A percentile compares a stretch with the other conserved stretches of the same genome.
Conservation (phyloP, 2,329 filamentous ascomycete genomes). For the Aspergillus awamori region DNA sequence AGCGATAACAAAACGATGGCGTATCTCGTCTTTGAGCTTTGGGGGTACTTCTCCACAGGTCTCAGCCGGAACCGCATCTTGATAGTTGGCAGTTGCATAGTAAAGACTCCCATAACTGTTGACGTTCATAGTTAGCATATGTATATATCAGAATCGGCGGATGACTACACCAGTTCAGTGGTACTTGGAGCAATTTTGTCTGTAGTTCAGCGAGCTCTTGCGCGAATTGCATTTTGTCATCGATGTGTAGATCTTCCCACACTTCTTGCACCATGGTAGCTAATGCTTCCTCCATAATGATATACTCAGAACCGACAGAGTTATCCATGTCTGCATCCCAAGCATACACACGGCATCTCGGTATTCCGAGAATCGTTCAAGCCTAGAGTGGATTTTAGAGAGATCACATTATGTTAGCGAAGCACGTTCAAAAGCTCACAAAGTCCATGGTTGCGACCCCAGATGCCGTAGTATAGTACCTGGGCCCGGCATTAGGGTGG, state of each 20-base stretch:
- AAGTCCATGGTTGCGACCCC: constrained; percentile 34
- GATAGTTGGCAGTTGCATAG: constrained; percentile 35
- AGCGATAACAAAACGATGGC: constrained; percentile 37
- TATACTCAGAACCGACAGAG: constrained; percentile 31
- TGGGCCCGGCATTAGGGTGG: constrained; percentile 27
- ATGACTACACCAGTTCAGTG: constrained; percentile 36
- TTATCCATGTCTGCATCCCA: constrained; percentile 28
- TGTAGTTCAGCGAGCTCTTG: constrained; percentile 41
- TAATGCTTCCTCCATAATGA: constrained; percentile 35
- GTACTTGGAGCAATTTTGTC: constrained; percentile 40
- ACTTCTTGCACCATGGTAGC: constrained; percentile 30
- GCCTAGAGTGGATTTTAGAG: constrained; percentile 15
- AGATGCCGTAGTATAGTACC: constrained; percentile 26
- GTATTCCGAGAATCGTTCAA: constrained; percentile 20
- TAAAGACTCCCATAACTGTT: constrained; percentile 44
- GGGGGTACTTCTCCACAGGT: constrained; percentile 28
- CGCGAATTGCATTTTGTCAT: constrained; percentile 24
- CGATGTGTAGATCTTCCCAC: constrained; percentile 32
- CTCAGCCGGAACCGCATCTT: constrained; percentile 33
- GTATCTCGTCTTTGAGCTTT: constrained; percentile 35
- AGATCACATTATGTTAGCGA: no score
- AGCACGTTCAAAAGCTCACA: constrained; percentile 11
- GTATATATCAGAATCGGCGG: neutral
- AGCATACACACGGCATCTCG: constrained; percentile 21
- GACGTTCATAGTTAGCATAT: constrained; percentile 14